phyloP scores from a whole-genome alignment of 257 asterid species.

The Oldenlandia corymbosa region DNA sequence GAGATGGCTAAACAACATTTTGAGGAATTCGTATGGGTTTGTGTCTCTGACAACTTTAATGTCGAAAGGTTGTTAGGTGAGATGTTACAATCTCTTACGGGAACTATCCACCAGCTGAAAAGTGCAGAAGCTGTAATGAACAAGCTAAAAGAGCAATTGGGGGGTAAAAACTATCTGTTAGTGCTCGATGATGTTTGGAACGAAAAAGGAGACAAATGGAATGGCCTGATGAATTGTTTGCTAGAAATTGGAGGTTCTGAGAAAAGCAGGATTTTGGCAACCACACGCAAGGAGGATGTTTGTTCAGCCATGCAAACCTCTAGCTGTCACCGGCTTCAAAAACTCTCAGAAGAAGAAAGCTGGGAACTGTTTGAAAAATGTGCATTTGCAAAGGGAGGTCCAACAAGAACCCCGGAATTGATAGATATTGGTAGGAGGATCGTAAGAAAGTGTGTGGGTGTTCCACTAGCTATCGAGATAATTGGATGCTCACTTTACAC shows the following conservation, averaged over 20 bases:
- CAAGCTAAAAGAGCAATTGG: background rate
- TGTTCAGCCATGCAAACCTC: background rate
- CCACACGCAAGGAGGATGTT: conserved; percentile 14
- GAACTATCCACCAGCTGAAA: background rate
- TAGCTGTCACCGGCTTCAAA: background rate
- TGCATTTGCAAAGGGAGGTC: conserved; percentile 8
- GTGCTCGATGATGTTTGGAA: conserved; percentile 25
- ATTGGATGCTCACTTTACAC: conserved; percentile 21
- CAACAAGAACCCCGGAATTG: conserved; percentile 7
- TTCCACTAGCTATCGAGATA: conserved; percentile 33
- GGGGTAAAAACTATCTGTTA: conserved; percentile 10
- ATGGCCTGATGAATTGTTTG: conserved; percentile 1
- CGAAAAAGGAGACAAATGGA: conserved; percentile 5
- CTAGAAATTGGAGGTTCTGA: conserved; percentile 7
- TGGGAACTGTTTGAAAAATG: too few species aligned
- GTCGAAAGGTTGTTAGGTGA: conserved; percentile 3
- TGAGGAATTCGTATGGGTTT: conserved; percentile 13
- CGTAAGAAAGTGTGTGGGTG: conserved; percentile 27
- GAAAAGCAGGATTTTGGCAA: conserved; percentile 19
- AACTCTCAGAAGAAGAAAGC: conserved; percentile 3
- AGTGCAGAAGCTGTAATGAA: conserved; percentile 15
- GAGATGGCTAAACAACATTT: background rate
- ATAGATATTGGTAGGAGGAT: conserved; percentile 15
- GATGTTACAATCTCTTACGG: background rate
- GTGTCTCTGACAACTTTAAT: conserved; percentile 12